Conservation (phyloP, 2,329 filamentous ascomycete genomes). For the Cordyceps pruinosa region DNA sequence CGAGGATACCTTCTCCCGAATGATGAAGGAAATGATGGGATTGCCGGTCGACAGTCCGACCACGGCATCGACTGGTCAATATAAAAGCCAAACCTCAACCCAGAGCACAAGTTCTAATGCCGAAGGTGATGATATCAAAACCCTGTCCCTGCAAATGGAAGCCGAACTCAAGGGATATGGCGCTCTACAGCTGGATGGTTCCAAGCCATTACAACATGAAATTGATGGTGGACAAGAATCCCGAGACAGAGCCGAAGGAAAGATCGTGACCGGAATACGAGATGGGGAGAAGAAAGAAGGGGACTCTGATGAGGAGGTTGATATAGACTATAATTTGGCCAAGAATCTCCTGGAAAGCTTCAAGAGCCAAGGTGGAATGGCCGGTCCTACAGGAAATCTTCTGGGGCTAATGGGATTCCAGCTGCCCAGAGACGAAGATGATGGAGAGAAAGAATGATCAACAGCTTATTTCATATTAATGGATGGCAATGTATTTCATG, state of each 20-base stretch:
- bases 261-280: slow-evolving; percentile 19
- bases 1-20: slow-evolving; percentile 73
- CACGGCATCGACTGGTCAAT: not conserved
- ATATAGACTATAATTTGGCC: slow-evolving; percentile 80
- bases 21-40: slow-evolving; percentile 93
- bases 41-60: slow-evolving; percentile 31
- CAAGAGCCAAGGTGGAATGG: slow-evolving; percentile 78
- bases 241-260: slow-evolving; percentile 14
- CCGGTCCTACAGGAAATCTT: slow-evolving; percentile 82
- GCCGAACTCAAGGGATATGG: slow-evolving; percentile 63
- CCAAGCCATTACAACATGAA: slow-evolving; percentile 23
- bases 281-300: slow-evolving; percentile 41
- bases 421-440: slow-evolving; percentile 71
- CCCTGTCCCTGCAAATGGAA: slow-evolving; percentile 64
- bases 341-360: slow-evolving; percentile 90
- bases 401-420: slow-evolving; percentile 78
- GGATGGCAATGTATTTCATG: not conserved
- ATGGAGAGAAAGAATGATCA: slow-evolving; percentile 30
- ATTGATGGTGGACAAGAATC: slow-evolving; percentile 13
- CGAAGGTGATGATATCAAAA: slow-evolving; percentile 55
- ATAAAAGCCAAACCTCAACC: not conserved
- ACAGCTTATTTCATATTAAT: not conserved
- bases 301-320: slow-evolving; percentile 52
- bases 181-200: slow-evolving; percentile 49
- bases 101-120: not conserved